These are phyloP conservation scores for Elsinoe necatrix DNA, from an alignment of 2,329 filamentous ascomycete species.

Conservation along the genomic window DNA sequence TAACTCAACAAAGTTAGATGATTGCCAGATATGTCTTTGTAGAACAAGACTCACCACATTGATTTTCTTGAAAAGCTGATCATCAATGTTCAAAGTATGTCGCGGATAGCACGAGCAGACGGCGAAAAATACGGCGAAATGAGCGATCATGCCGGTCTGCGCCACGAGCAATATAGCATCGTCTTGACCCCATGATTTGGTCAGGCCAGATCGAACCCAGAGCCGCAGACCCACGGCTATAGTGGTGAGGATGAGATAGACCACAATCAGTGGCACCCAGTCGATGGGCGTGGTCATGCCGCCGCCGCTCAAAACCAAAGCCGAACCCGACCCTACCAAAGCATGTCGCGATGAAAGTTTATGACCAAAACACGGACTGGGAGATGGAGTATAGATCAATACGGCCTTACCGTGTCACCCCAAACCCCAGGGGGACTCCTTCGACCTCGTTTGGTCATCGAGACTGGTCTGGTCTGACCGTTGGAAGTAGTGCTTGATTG, in stretches of 20 bases:
- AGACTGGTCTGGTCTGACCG: neutral
- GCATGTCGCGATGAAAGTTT: neutral
- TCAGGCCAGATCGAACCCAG: neutral
- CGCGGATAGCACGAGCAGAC: constrained; percentile 1
- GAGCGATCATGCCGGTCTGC: neutral
- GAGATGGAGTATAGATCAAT: neutral
- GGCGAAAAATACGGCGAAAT: neutral
- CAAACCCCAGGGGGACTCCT: neutral
- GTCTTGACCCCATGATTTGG: constrained; percentile 10
- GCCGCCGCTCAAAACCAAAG: neutral
- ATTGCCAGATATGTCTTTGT: neutral
- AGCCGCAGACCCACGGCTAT: neutral
- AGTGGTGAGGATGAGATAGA: neutral
- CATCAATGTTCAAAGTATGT: neutral
- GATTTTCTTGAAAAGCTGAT: neutral
- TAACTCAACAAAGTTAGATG: neutral
- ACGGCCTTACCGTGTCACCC: neutral
- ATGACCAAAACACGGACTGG: neutral
- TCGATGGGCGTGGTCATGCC: constrained; percentile 1
- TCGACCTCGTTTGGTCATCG: neutral
- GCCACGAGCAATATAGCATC: constrained; percentile 11
- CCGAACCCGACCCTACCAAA: too few species aligned
- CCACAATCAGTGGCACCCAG: neutral
- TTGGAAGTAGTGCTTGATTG: constrained; percentile 1
- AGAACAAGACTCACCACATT: neutral